Conservation (phyloP, 441 rosid genomes). For the Pelargonium australe region DNA sequence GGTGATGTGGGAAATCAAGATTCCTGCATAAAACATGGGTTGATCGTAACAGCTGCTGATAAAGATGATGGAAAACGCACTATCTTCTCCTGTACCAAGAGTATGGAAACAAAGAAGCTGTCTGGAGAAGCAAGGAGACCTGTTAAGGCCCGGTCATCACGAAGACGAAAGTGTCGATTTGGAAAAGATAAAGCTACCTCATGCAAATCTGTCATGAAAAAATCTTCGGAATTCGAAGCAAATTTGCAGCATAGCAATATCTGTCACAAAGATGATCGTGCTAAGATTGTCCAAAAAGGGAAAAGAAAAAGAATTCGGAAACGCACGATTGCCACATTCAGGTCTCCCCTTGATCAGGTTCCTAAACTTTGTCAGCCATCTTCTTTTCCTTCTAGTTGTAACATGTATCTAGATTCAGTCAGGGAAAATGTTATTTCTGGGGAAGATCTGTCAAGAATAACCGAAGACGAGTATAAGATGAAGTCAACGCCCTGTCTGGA, state of each 20-base stretch:
- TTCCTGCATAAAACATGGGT: not conserved
- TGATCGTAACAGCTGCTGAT: not conserved
- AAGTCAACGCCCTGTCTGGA: not conserved
- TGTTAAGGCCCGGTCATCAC: not conserved
- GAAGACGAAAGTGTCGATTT: not conserved
- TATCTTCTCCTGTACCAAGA: not conserved
- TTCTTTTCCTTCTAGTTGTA: not conserved
- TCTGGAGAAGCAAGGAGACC: not conserved
- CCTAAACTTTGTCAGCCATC: not conserved
- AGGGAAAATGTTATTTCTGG: not conserved
- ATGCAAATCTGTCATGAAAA: not conserved
- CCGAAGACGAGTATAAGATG: not conserved
- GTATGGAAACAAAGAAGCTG: not conserved
- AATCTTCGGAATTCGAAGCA: not conserved
- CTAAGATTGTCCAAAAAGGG: not conserved
- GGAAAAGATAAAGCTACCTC: not conserved
- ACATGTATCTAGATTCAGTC: not conserved
- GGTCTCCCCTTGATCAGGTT: not conserved
- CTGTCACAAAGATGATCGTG: not conserved
- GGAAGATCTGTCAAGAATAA: not conserved
- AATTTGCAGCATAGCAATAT: not conserved
- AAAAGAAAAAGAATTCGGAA: not conserved
- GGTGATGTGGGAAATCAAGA: conserved; percentile 7
- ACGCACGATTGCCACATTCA: not conserved
- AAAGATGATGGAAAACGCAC: not conserved